Evolutionary conservation across 805 yeast species (phyloP).

Genomic region (Candida montana): DNA sequence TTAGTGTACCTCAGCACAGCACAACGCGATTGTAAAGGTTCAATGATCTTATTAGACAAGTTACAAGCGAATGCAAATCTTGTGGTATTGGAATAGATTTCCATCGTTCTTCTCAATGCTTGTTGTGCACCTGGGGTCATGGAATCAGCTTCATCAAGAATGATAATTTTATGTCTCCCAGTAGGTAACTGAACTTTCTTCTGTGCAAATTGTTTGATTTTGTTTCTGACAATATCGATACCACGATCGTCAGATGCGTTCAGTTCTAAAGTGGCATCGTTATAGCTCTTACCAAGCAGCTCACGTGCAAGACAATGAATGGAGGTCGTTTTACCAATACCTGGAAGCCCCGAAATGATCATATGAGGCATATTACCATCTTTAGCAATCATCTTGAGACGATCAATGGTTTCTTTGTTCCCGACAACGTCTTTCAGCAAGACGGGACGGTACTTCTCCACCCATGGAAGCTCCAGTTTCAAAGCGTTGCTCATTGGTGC

Average conservation of each 20-base stretch:
- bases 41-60: constrained; percentile 89
- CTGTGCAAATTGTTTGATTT: constrained; percentile 94
- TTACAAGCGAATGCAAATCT: constrained; percentile 99
- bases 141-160: constrained; percentile 86
- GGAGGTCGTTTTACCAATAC: constrained; percentile 96
- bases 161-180: constrained; percentile 88
- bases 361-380: constrained; percentile 98
- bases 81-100: constrained; percentile 88
- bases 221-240: constrained; percentile 90
- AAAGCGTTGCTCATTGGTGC: constrained; percentile 12
- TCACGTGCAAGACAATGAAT: constrained; percentile 85
- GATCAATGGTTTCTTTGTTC: constrained; percentile 81
- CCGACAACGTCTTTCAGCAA: constrained; percentile 84
- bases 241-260: constrained; percentile 98
- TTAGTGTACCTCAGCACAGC: constrained; percentile 85
- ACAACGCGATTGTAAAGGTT: constrained; percentile 94
- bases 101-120: constrained; percentile 93
- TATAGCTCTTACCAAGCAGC: constrained; percentile 64
- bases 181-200: constrained; percentile 82
- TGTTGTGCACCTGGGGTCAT: constrained; percentile 98
- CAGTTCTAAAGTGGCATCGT: constrained; percentile 83
- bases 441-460: constrained; percentile 92
- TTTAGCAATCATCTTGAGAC: constrained; percentile 75
- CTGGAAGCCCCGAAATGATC: constrained; percentile 94
- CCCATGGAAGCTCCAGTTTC: constrained; percentile 40